Evolutionary conservation across 495 filamentous ascomycete species (phyloP).

Genomic region (Penicillium longicatenatum): DNA sequence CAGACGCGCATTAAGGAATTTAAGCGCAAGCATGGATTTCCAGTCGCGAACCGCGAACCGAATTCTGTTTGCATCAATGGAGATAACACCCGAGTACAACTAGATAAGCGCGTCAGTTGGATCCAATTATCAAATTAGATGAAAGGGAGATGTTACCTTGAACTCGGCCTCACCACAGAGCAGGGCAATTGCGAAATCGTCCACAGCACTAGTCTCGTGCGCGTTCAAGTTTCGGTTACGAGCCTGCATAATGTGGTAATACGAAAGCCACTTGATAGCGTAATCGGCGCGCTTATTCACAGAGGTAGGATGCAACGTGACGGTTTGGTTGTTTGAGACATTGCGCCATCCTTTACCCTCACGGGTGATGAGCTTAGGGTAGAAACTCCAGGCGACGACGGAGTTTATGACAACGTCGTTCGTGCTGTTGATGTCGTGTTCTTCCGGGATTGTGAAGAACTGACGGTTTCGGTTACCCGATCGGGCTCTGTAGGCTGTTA

Average conservation of each 20-base stretch:
- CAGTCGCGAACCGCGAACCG: conserved; percentile 86
- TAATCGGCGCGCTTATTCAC: conserved; percentile 74
- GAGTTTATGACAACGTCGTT: conserved; percentile 78
- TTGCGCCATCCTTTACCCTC: conserved; percentile 92
- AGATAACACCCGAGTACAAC: conserved; percentile 82
- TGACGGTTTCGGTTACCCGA: conserved; percentile 61
- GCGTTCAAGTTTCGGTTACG: conserved; percentile 80
- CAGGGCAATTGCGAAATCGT: conserved; percentile 78
- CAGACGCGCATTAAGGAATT: conserved; percentile 67
- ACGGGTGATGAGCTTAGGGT: conserved; percentile 84
- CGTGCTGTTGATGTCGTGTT: conserved; percentile 69
- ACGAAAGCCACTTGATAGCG: conserved; percentile 75
- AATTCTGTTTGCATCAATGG: conserved; percentile 83
- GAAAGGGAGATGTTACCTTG: conserved; percentile 48
- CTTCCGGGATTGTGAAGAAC: conserved; percentile 78
- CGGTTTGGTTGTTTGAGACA: conserved; percentile 83
- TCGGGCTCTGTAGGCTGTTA: conserved; percentile 38
- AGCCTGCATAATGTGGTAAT: conserved; percentile 95
- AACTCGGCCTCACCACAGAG: conserved; percentile 86
- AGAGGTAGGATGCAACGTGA: conserved; percentile 79
- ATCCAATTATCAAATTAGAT: background rate
- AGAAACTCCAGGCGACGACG: conserved; percentile 89
- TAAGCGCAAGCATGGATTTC: conserved; percentile 86
- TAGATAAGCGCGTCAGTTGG: conserved; percentile 20
- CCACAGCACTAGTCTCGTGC: conserved; percentile 81